A percentile compares a stretch with the other conserved stretches of the same genome.
These are phyloP conservation scores for Pulveroboletus sp. DNA, from an alignment of 1,284 basidiomycete species.

Conservation along the genomic window DNA sequence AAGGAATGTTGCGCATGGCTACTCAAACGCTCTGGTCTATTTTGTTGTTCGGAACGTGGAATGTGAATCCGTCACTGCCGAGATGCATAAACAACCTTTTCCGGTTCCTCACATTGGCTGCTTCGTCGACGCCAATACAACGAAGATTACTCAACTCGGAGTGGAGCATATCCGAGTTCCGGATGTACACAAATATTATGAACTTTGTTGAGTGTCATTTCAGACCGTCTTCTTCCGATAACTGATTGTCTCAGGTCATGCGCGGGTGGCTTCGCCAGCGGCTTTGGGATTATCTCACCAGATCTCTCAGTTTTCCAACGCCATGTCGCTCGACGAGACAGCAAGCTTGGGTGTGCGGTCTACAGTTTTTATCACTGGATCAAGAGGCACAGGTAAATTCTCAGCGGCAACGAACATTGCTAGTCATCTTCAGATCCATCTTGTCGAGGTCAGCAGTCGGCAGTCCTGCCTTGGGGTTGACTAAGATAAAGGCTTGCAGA, in stretches of 20 bases:
- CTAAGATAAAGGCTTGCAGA: constrained; percentile 38
- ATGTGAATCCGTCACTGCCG: constrained; percentile 47
- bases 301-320: constrained; percentile 50
- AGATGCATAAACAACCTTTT: constrained; percentile 36
- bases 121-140: constrained; percentile 73
- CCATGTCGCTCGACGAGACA: constrained; percentile 52
- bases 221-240: background rate
- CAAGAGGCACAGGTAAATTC: constrained; percentile 73
- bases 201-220: constrained; percentile 39
- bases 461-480: background rate
- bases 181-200: constrained; percentile 53
- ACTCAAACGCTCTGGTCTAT: constrained; percentile 50
- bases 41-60: constrained; percentile 83
- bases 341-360: constrained; percentile 58
- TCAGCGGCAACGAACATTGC: constrained; percentile 58
- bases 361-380: constrained; percentile 72
- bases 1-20: background rate
- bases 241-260: constrained; percentile 14
- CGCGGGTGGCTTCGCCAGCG: background rate
- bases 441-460: constrained; percentile 62
- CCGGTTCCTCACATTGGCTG: constrained; percentile 77
- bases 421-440: constrained; percentile 66
- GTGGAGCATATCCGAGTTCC: constrained; percentile 69
- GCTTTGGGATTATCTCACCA: constrained; percentile 33
- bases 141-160: constrained; percentile 79